Conservation (phyloP, 108 stramenopile genomes). For the Skeletonema costatum region DNA sequence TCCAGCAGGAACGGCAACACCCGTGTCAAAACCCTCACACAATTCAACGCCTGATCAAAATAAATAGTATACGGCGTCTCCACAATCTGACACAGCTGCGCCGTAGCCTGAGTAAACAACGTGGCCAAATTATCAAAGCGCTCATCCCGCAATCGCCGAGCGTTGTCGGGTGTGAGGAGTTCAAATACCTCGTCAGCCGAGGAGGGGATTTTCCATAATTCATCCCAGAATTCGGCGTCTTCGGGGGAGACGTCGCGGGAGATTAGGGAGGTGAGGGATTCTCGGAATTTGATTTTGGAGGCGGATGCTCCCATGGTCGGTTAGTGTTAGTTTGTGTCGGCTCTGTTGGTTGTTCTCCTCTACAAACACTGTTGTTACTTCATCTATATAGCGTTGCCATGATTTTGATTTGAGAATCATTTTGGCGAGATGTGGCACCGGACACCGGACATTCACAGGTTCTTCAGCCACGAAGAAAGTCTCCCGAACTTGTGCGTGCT, state of each 20-base stretch:
- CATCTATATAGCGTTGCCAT: too few species aligned
- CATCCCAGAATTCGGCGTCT: conserved; percentile 94
- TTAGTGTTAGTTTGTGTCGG: neutral
- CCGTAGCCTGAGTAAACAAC: conserved; percentile 91
- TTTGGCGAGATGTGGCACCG: too few species aligned
- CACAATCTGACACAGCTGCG: conserved; percentile 94
- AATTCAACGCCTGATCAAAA: conserved; percentile 93
- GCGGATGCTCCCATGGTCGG: conserved; percentile 88
- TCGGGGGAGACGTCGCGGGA: conserved; percentile 77
- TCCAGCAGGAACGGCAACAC: conserved; percentile 92
- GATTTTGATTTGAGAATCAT: too few species aligned
- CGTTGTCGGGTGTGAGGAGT: conserved; percentile 76
- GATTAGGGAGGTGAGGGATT: conserved; percentile 71
- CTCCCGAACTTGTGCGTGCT: too few species aligned
- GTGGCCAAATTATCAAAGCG: conserved; percentile 86
- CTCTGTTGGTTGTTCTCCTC: neutral
- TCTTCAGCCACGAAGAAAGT: too few species aligned
- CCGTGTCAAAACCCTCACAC: conserved; percentile 89
- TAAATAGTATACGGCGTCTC: conserved; percentile 95
- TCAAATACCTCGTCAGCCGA: conserved; percentile 91
- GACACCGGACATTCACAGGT: too few species aligned
- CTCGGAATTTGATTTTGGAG: conserved; percentile 87
- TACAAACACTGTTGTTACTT: too few species aligned
- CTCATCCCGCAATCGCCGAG: conserved; percentile 69
- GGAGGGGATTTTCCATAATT: conserved; percentile 89